Conservation (phyloP, 805 yeast species). For the Teunomyces cretensis region DNA sequence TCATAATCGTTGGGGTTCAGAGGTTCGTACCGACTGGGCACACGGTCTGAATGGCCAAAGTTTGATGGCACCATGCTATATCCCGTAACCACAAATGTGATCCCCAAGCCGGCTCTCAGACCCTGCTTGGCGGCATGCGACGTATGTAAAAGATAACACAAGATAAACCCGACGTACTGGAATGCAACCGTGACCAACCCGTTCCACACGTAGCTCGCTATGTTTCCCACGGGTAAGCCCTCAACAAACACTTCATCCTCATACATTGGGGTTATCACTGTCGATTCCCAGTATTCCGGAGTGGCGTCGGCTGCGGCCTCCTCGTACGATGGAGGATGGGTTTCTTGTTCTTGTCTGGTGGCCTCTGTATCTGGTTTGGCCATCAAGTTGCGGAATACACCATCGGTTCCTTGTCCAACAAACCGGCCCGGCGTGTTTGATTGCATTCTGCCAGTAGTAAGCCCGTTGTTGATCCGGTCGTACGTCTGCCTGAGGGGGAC, state of each 20-base stretch:
- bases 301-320: constrained; percentile 93
- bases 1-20: constrained; percentile 35
- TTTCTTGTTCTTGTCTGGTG: constrained; percentile 40
- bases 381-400: constrained; percentile 87
- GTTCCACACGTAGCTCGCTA: constrained; percentile 90
- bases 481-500: constrained; percentile 44
- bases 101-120: constrained; percentile 86
- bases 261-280: constrained; percentile 74
- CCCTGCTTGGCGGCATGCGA: constrained; percentile 98
- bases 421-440: constrained; percentile 43
- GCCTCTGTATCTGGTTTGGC: constrained; percentile 77
- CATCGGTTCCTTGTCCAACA: constrained; percentile 62
- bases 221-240: constrained; percentile 91
- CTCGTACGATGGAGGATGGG: constrained; percentile 82
- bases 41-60: constrained; percentile 34
- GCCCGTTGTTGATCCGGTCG: constrained; percentile 41
- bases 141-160: constrained; percentile 88
- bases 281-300: constrained; percentile 96
- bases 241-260: constrained; percentile 91
- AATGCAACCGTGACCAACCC: constrained; percentile 84
- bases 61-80: constrained; percentile 38
- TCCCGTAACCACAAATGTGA: constrained; percentile 74
- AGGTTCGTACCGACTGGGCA: constrained; percentile 35
- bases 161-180: constrained; percentile 88
- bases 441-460: constrained; percentile 43